Percentiles rank a stretch among this genome's conserved stretches.
Conservation (phyloP, 2,329 filamentous ascomycete species). For the Penicillium sp. region DNA sequence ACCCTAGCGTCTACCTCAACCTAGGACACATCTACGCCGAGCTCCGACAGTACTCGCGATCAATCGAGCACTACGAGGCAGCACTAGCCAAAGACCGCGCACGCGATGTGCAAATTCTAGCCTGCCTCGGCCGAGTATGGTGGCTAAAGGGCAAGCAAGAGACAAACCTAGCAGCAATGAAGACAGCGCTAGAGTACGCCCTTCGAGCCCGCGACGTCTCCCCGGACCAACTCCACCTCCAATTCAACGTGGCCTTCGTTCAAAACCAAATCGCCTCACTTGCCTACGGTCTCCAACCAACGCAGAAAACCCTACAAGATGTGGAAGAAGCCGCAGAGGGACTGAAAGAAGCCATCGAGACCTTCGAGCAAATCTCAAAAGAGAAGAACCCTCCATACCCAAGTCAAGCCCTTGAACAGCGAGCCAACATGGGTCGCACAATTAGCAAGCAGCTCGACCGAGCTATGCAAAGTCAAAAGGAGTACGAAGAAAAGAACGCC, state of each 20-base stretch:
- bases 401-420: constrained; percentile 85
- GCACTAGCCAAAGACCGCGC: constrained; percentile 79
- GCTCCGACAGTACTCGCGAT: constrained; percentile 84
- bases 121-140: constrained; percentile 87
- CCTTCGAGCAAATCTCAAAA: constrained; percentile 63
- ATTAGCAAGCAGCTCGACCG: constrained; percentile 90
- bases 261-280: constrained; percentile 90
- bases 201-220: constrained; percentile 73
- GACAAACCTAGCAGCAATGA: constrained; percentile 64
- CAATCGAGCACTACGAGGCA: constrained; percentile 90
- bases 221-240: constrained; percentile 84
- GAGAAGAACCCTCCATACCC: constrained; percentile 80
- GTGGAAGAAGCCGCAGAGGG: constrained; percentile 79
- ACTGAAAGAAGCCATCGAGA: constrained; percentile 81
- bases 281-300: constrained; percentile 74
- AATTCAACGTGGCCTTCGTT: constrained; percentile 97
- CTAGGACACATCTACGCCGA: constrained; percentile 92
- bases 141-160: constrained; percentile 76
- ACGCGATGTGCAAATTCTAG: constrained; percentile 77
- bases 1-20: constrained; percentile 88
- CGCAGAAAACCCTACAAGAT: constrained; percentile 76
- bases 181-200: constrained; percentile 67
- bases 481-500: constrained; percentile 93
- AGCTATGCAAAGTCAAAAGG: constrained; percentile 79
- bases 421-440: constrained; percentile 96